Evolutionary conservation across 1,284 basidiomycete species (phyloP).

Genomic region (Golubevia pallescens): DNA sequence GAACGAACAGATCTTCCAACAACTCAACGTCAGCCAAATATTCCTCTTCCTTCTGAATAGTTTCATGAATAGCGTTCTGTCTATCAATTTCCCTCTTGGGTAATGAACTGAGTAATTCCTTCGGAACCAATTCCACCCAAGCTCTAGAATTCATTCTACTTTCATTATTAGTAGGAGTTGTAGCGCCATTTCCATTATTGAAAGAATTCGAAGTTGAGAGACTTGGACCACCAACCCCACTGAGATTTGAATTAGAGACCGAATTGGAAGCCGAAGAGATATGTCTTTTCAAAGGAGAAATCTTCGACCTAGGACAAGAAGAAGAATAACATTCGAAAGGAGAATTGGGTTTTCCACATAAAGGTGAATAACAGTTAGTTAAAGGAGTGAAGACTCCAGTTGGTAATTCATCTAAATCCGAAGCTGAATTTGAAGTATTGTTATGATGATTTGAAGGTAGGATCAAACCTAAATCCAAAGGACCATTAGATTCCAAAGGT

Average conservation of each 20-base stretch:
- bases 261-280: conserved; percentile 10
- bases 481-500: too few relatives aligned
- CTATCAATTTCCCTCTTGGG: conserved; percentile 80
- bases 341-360: conserved; percentile 72
- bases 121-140: conserved; percentile 78
- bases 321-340: conserved; percentile 29
- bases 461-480: too few relatives aligned
- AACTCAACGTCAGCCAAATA: conserved; percentile 87
- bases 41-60: conserved; percentile 86
- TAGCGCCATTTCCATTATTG: background rate
- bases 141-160: conserved; percentile 76
- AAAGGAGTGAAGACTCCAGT: conserved; percentile 80
- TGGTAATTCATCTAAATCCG: conserved; percentile 71
- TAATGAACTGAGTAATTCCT: conserved; percentile 73
- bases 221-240: conserved; percentile 2
- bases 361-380: conserved; percentile 70
- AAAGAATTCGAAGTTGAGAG: conserved; percentile 5
- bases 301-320: conserved; percentile 33
- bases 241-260: background rate
- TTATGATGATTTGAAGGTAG: too few relatives aligned
- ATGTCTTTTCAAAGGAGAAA: conserved; percentile 29
- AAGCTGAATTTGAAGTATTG: too few relatives aligned
- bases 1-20: conserved; percentile 75
- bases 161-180: conserved; percentile 71
- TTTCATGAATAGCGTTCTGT: conserved; percentile 88